Percentiles rank a stretch among this genome's conserved stretches.
Evolutionary conservation across 1,284 basidiomycete species (phyloP).

Genomic region (Caloboletus firmus): DNA sequence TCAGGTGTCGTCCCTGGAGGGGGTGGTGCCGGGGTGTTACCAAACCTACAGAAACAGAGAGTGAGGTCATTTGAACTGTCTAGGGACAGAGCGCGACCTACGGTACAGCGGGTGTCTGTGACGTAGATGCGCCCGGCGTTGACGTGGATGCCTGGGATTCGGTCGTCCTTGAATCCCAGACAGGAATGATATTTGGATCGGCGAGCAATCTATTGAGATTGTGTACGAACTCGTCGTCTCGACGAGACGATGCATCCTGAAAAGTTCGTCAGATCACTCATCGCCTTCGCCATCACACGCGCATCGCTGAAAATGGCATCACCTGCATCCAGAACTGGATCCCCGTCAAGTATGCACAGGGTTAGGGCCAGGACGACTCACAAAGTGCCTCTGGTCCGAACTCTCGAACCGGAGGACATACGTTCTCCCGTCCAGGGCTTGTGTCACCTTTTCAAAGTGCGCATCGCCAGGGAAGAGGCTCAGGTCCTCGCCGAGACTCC

Average conservation of each 20-base stretch:
- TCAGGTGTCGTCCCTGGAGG: slow-evolving; percentile 45
- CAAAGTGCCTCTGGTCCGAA: slow-evolving; percentile 78
- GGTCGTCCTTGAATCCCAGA: slow-evolving; percentile 48
- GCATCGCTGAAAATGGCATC: slow-evolving; percentile 9
- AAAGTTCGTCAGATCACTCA: slow-evolving; percentile 8
- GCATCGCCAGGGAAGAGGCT: slow-evolving; percentile 80
- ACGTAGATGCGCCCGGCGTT: slow-evolving; percentile 37
- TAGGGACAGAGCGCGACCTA: slow-evolving; percentile 7
- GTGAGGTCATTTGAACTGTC: background rate
- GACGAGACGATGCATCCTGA: slow-evolving; percentile 65
- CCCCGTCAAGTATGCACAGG: slow-evolving; percentile 5
- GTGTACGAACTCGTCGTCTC: slow-evolving; percentile 67
- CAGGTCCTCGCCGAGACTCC: slow-evolving; percentile 67
- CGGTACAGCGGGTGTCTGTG: slow-evolving; percentile 22
- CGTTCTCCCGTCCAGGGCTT: slow-evolving; percentile 60
- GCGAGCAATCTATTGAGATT: slow-evolving; percentile 69
- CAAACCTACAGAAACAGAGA: background rate
- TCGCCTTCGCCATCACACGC: background rate
- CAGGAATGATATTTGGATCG: slow-evolving; percentile 58
- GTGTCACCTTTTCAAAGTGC: slow-evolving; percentile 65
- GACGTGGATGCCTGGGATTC: slow-evolving; percentile 41
- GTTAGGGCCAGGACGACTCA: slow-evolving; percentile 40
- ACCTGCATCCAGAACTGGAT: slow-evolving; percentile 83
- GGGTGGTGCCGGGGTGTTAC: slow-evolving; percentile 1
- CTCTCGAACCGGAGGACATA: slow-evolving; percentile 82